Base-by-base conservation (phyloP, 1,284 basidiomycete species). In the Ganoderma sp. region DNA sequence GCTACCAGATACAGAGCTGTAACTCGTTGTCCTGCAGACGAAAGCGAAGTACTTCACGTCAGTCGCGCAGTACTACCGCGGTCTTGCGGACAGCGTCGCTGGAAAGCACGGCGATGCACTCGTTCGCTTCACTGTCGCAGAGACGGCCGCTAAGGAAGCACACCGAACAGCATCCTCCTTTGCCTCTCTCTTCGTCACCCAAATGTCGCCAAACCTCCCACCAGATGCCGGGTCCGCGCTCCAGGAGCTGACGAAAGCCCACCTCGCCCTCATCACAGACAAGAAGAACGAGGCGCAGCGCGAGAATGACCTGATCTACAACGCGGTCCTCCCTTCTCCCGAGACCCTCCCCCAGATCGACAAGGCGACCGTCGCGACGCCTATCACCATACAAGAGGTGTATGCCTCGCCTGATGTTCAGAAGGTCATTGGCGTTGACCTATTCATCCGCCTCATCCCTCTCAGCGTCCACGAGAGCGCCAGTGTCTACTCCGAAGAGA, bases 241-340 rank as follows among this genome's bases (percentile, higher is more conserved):
- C 45, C 81, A 86, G 25, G 95, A 97, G 67, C 89, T 97, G 59
- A 90, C 91, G 28, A 97, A 97, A 78, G 87, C 92, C 0, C 96
- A 97, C 71, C 83, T 92, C 8, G 87, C 92, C 1, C 81, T 96
- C 37, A 91, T 93, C 74, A 83, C 87, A 0, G 96, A 97, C 73
- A 89, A 89, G 66, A 91, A 90, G 77, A 84, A 81, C 63, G 90
- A 94, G 66, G 93, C 94, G 0, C 87, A 90, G 67, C 90, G 92
- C 67, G 96, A 98, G 81, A 99, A 99, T 79, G 97, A 99, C 77
- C 87, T 99, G 59, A 98, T 99, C 73, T 99, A 99, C 82, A 97
- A 99, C 78, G 95, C 95, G n/a, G 88, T 97, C 66, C 82, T 97
- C 0, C 95, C 96, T 0, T 84, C 92, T 4, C 86, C 91, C 17